A percentile compares a stretch with the other conserved stretches of the same genome.
Evolutionary conservation across 495 filamentous ascomycete genomes (phyloP).

Genomic region (Penicillium pancosmium): DNA sequence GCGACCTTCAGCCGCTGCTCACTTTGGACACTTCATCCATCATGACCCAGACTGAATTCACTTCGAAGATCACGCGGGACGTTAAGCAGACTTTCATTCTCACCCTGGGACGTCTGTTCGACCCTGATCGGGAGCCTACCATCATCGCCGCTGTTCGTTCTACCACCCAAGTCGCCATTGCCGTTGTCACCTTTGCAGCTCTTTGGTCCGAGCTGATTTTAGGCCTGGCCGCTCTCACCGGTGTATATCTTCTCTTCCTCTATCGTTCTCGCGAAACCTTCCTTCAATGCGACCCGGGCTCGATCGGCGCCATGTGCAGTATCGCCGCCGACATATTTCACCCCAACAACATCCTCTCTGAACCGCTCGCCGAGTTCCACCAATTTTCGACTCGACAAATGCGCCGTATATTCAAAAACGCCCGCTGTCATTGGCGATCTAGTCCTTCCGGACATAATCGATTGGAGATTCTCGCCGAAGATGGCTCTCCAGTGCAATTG

Average conservation of each 20-base stretch:
- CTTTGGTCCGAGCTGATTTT: slow-evolving; percentile 39
- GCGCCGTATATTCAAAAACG: slow-evolving; percentile 36
- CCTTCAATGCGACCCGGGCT: slow-evolving; percentile 43
- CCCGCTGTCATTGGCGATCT: slow-evolving; percentile 38
- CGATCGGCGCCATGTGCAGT: slow-evolving; percentile 47
- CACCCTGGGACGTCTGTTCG: slow-evolving; percentile 41
- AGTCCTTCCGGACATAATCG: slow-evolving; percentile 31
- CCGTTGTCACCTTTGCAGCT: slow-evolving; percentile 37
- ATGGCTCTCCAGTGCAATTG: slow-evolving; percentile 35
- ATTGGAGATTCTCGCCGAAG: slow-evolving; percentile 39
- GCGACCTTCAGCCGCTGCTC: slow-evolving; percentile 37
- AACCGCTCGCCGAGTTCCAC: slow-evolving; percentile 37
- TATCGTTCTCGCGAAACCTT: slow-evolving; percentile 39
- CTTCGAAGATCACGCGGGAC: slow-evolving; percentile 32
- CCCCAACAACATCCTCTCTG: slow-evolving; percentile 34
- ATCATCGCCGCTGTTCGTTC: slow-evolving; percentile 27
- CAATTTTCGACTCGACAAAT: slow-evolving; percentile 44
- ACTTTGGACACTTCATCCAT: slow-evolving; percentile 36
- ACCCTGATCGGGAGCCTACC: slow-evolving; percentile 31
- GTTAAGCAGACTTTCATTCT: slow-evolving; percentile 41
- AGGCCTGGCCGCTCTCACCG: slow-evolving; percentile 25
- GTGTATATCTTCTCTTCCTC: slow-evolving; percentile 32
- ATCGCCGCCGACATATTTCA: slow-evolving; percentile 42
- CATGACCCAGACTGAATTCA: slow-evolving; percentile 38
- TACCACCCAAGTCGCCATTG: slow-evolving; percentile 36